Evolutionary conservation across 371 early-diverging fungal species (phyloP), one percentile per base, ranked within the genome.

Genomic region (Mitosporidium daphniae): DNA sequence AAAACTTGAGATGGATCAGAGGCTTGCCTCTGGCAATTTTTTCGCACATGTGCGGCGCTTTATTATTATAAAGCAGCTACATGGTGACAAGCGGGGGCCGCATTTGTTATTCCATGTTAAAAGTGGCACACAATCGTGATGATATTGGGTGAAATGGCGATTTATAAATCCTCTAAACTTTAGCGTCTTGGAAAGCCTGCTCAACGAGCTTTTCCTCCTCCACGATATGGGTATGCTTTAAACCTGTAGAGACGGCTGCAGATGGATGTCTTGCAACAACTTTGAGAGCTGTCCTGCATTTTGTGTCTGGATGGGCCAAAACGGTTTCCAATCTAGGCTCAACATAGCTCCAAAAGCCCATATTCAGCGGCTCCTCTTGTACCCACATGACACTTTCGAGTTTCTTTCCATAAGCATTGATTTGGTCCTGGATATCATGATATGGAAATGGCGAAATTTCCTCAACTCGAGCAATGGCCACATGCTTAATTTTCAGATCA

Each of bases 371-470:
- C 33, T 86, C 89, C 40, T 86, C 89, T 40, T 86, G 89, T 31
- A 65, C 60, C 69, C 72, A 86, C 1, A 61, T 44, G 41, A 63
- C n/a, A n/a, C n/a, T n/a, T n/a, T n/a, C n/a, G n/a, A n/a, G n/a
- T n/a, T n/a, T n/a, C n/a, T n/a, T n/a, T n/a, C n/a, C n/a, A n/a
- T n/a, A n/a, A n/a, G n/a, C n/a, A n/a, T 82, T 77, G 17, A 66
- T 40, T 33, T 65, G 60, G 30, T 59, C 53, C 49, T 56, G 60
- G 30, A 72, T 60, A 30, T 62, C 55, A 40, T 74, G 66, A 52
- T 64, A 80, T 16, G 89, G 89, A 70, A 86, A 86, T 21, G 89
- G 89, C 37, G 55, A 54, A 32, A 80, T 42, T 44, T 86, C 77
- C 49, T 86, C 89, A 21, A 86, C 35, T 36, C 89, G 64, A 22